Conservation (phyloP, 1,284 basidiomycete genomes). For the Phellopilus nigrolimitatus region DNA sequence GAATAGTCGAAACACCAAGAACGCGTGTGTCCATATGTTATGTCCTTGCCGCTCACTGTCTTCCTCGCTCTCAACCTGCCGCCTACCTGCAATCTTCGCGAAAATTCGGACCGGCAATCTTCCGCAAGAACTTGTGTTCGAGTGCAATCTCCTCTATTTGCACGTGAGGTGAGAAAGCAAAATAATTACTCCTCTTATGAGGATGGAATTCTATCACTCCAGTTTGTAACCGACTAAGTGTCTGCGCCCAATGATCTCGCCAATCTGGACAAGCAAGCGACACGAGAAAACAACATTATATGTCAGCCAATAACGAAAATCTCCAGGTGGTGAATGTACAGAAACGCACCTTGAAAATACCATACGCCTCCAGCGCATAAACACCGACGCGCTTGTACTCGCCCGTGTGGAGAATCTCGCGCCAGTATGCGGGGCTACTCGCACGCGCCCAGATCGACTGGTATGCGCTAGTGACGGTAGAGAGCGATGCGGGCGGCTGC, state of each 20-base stretch:
- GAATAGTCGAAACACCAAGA: too few relatives aligned
- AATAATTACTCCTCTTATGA: slow-evolving; percentile 8
- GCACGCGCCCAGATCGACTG: slow-evolving; percentile 68
- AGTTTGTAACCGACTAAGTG: slow-evolving; percentile 81
- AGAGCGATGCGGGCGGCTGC: slow-evolving; percentile 70
- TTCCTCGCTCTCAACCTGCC: background rate
- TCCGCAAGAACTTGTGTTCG: background rate
- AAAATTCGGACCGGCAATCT: background rate
- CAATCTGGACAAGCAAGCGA: slow-evolving; percentile 52
- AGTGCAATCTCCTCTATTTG: background rate
- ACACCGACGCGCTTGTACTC: slow-evolving; percentile 77
- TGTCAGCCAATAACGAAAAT: too few relatives aligned
- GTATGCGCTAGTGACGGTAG: slow-evolving; percentile 67
- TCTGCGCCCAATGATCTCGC: slow-evolving; percentile 86
- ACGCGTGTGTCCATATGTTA: too few relatives aligned
- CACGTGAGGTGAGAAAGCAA: background rate
- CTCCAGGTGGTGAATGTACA: too few relatives aligned
- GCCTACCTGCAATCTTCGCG: background rate
- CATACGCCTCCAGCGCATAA: slow-evolving; percentile 86
- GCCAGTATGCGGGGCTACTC: slow-evolving; percentile 66
- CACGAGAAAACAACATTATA: background rate
- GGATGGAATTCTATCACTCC: slow-evolving; percentile 33
- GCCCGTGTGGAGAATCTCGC: slow-evolving; percentile 63
- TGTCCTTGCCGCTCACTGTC: too few relatives aligned
- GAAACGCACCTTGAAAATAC: slow-evolving; percentile 71